Conservation (phyloP, 176 grass and related monocot genomes). For the Triticum urartu region DNA sequence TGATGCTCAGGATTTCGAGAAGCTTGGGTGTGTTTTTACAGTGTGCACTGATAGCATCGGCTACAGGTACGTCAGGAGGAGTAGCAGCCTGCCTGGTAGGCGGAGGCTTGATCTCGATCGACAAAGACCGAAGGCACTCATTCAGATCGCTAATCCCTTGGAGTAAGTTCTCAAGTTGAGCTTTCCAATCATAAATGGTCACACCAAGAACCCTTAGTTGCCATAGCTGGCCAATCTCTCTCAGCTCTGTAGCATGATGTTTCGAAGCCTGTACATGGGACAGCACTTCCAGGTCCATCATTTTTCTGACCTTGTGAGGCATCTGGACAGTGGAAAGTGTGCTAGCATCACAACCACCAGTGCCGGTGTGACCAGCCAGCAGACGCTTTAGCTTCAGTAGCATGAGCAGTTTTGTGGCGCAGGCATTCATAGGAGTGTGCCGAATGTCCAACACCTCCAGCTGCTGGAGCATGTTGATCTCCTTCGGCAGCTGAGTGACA, state of each 20-base stretch:
- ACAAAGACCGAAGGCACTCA: background rate
- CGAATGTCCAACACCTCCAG: no score
- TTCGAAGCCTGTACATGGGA: background rate
- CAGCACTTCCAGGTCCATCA: background rate
- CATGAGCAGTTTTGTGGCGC: no score
- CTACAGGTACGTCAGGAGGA: background rate
- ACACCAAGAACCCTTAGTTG: background rate
- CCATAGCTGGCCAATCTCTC: background rate
- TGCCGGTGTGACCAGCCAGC: no score
- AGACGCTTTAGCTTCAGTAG: no score
- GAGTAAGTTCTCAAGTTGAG: background rate
- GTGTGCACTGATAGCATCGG: background rate
- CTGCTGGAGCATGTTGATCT: no score
- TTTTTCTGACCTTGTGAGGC: background rate
- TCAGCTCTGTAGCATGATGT: background rate
- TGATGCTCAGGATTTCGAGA: background rate
- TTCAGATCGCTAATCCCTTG: constrained; percentile 9
- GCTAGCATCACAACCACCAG: background rate
- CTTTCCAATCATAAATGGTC: background rate
- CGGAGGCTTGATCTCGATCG: background rate
- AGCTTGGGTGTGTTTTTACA: background rate
- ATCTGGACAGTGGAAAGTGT: background rate
- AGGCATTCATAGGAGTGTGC: no score
- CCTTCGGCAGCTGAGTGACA: no score
- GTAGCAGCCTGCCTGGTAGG: background rate